phyloP scores from a whole-genome alignment of 352 stramenopile species.

The Phytophthora citrophthora region DNA sequence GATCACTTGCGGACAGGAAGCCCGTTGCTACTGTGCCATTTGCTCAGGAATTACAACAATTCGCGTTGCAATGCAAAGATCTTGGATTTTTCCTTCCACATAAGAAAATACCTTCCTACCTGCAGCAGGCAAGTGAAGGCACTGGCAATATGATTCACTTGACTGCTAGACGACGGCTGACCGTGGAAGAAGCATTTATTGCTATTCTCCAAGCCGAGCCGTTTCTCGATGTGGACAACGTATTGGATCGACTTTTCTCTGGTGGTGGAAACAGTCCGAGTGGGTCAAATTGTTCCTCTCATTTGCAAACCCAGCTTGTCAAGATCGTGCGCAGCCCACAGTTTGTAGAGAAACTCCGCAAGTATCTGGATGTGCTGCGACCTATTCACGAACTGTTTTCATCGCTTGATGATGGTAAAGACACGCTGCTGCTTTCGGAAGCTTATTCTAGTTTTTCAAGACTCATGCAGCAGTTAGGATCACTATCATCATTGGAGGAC shows the following conservation, averaged over 20 bases:
- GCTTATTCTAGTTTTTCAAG: conserved; percentile 35
- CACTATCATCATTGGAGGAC: conserved; percentile 22
- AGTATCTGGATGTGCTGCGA: conserved; percentile 40
- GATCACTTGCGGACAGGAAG: conserved; percentile 5
- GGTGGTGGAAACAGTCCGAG: neutral
- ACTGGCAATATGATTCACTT: conserved; percentile 25
- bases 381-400: conserved; percentile 34
- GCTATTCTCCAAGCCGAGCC: conserved; percentile 40
- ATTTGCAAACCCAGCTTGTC: conserved; percentile 33
- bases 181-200: conserved; percentile 26
- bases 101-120: neutral
- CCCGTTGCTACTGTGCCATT: conserved; percentile 13
- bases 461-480: conserved; percentile 30
- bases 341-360: conserved; percentile 38
- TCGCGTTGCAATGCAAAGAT: conserved; percentile 44
- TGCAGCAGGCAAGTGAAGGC: neutral
- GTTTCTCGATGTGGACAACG: conserved; percentile 32
- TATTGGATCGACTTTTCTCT: conserved; percentile 17
- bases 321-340: conserved; percentile 27
- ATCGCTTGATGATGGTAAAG: conserved; percentile 9
- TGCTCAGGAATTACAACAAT: conserved; percentile 39
- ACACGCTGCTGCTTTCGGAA: conserved; percentile 42
- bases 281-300: neutral
- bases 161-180: conserved; percentile 27
- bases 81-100: conserved; percentile 32